These are phyloP conservation scores for Umbilicaria muhlenbergii DNA, from an alignment of 495 filamentous ascomycete species.

Conservation along the genomic window DNA sequence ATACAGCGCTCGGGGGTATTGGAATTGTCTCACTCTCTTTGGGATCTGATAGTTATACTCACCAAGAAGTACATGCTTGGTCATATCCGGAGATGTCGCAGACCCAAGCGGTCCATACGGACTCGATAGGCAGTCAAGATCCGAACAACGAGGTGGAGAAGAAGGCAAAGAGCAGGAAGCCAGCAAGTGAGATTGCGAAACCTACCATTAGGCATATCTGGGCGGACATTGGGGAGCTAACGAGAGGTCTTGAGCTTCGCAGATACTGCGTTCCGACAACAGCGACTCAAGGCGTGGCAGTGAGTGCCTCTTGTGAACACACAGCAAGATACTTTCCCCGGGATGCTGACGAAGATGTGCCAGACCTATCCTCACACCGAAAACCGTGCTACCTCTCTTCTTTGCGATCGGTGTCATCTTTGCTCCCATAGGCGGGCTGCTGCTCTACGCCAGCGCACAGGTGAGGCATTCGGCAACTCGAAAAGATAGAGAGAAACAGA, in stretches of 20 bases:
- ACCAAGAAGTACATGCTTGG: not conserved
- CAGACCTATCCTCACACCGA: conserved; percentile 83
- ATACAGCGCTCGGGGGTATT: too few relatives aligned
- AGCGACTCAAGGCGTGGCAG: conserved; percentile 91
- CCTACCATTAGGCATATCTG: not conserved
- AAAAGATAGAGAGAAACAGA: not conserved
- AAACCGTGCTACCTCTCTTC: conserved; percentile 82
- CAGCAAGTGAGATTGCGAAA: conserved; percentile 48
- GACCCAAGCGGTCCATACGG: conserved; percentile 25
- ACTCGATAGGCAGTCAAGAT: conserved; percentile 35
- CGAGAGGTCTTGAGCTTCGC: conserved; percentile 2
- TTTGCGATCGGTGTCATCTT: conserved; percentile 77
- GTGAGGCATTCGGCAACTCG: conserved; percentile 23
- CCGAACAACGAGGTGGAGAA: conserved; percentile 36
- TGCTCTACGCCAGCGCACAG: conserved; percentile 68
- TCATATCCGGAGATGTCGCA: conserved; percentile 29
- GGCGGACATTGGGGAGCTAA: conserved; percentile 1
- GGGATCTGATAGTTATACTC: too few relatives aligned
- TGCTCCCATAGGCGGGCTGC: conserved; percentile 69
- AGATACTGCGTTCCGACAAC: conserved; percentile 89
- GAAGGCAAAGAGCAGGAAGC: conserved; percentile 74
- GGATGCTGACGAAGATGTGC: conserved; percentile 5
- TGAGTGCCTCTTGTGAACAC: conserved; percentile 25
- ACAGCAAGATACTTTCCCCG: not conserved
- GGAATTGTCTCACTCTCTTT: too few relatives aligned